Percentiles rank a stretch among this genome's conserved stretches.
These are phyloP conservation scores for Xylaria arbuscula DNA, from an alignment of 2,329 filamentous ascomycete genomes.

Conservation along the genomic window DNA sequence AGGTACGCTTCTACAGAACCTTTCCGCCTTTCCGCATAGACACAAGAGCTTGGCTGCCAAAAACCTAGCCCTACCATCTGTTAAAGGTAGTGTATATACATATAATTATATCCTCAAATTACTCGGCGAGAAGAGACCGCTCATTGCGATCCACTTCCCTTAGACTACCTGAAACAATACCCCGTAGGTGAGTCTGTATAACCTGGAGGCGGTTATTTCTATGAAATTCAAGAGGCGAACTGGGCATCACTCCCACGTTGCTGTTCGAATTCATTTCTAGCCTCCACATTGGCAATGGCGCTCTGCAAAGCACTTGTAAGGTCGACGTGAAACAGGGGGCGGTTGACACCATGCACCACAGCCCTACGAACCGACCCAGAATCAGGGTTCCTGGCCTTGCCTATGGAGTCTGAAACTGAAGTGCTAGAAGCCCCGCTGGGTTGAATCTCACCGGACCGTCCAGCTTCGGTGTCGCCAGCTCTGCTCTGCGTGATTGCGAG, in stretches of 20 bases:
- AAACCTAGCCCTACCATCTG: slow-evolving; percentile 14
- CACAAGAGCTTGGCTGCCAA: not conserved
- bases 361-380: slow-evolving; percentile 65
- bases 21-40: not conserved
- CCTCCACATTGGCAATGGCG: slow-evolving; percentile 82
- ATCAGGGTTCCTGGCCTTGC: slow-evolving; percentile 50
- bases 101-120: slow-evolving; percentile 9
- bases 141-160: not conserved
- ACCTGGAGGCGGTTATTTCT: not conserved
- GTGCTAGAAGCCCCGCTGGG: slow-evolving; percentile 44
- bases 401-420: slow-evolving; percentile 40
- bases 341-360: slow-evolving; percentile 85
- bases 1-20: not conserved
- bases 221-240: slow-evolving; percentile 33
- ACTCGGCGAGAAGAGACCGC: not conserved
- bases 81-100: slow-evolving; percentile 1
- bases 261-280: slow-evolving; percentile 54
- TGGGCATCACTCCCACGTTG: slow-evolving; percentile 43
- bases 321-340: slow-evolving; percentile 94
- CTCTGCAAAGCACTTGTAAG: slow-evolving; percentile 88
- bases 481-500: slow-evolving; percentile 35
- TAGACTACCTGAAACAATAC: not conserved
- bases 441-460: slow-evolving; percentile 44
- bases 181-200: slow-evolving; percentile 1
- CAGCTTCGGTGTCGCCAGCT: slow-evolving; percentile 35